Evolutionary conservation across 2,329 filamentous ascomycete species (phyloP).

Genomic region (Aureobasidium musti): DNA sequence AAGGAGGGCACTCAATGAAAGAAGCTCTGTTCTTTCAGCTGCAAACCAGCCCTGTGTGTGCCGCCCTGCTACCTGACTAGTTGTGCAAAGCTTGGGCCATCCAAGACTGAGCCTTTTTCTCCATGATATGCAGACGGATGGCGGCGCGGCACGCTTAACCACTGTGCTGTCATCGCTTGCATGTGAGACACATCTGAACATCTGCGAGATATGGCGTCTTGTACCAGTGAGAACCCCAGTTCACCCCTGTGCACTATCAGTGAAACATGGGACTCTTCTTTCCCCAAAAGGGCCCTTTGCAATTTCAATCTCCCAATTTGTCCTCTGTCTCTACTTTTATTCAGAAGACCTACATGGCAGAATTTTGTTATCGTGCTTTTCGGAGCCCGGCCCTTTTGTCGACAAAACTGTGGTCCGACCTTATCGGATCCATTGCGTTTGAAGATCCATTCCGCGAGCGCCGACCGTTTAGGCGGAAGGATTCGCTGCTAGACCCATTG

Average conservation of each 20-base stretch:
- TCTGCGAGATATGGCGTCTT: constrained; percentile 7
- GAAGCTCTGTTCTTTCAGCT: not conserved
- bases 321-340: not conserved
- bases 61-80: not conserved
- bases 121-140: constrained; percentile 20
- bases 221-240: constrained; percentile 22
- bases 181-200: constrained; percentile 12
- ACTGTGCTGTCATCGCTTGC: constrained; percentile 14
- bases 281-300: not conserved
- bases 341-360: not conserved
- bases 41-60: not conserved
- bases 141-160: constrained; percentile 26
- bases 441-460: constrained; percentile 5
- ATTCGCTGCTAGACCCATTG: constrained; percentile 20
- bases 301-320: not conserved
- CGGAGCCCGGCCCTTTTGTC: constrained; percentile 10
- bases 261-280: constrained; percentile 9
- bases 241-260: constrained; percentile 14
- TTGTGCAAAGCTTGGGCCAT: constrained; percentile 11
- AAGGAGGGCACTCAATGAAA: constrained; percentile 52
- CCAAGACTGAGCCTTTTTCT: not conserved
- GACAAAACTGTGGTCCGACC: constrained; percentile 3
- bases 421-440: constrained; percentile 7
- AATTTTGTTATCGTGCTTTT: not conserved
- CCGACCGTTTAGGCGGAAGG: constrained; percentile 25